Evolutionary conservation across 2,329 filamentous ascomycete genomes (phyloP).

Genomic region (Ophiocordyceps camponoti-floridani): DNA sequence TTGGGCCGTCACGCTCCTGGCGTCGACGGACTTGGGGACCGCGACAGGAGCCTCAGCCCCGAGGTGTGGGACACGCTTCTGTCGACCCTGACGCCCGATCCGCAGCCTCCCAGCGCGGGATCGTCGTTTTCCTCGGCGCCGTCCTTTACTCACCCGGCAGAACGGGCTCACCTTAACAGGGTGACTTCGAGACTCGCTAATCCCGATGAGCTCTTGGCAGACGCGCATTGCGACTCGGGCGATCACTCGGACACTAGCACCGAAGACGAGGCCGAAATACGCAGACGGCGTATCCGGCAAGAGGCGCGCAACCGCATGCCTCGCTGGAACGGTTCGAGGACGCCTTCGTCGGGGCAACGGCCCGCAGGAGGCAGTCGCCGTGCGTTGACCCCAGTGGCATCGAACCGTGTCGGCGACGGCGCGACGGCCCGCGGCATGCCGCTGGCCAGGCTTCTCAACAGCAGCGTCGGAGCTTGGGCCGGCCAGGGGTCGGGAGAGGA

Average conservation of each 20-base stretch:
- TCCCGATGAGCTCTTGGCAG: slow-evolving; percentile 14
- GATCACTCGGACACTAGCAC: slow-evolving; percentile 39
- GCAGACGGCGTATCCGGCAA: background rate
- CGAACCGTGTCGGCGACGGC: no score
- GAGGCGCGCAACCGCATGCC: background rate
- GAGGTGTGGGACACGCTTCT: slow-evolving; percentile 69
- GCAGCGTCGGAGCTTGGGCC: background rate
- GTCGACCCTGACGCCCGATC: slow-evolving; percentile 64
- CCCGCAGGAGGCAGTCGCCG: no score
- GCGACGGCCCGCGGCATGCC: background rate
- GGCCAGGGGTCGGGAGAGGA: background rate
- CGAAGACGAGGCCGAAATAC: slow-evolving; percentile 26
- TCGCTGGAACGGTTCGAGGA: background rate
- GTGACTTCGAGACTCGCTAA: slow-evolving; percentile 14
- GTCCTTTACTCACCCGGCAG: slow-evolving; percentile 19
- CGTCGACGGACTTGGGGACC: slow-evolving; percentile 65
- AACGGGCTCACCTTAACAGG: slow-evolving; percentile 16
- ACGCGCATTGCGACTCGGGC: slow-evolving; percentile 31
- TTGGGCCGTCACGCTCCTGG: slow-evolving; percentile 2
- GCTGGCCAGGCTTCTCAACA: background rate
- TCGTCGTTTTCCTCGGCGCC: slow-evolving; percentile 62
- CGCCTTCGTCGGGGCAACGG: no score
- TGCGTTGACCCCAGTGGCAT: no score
- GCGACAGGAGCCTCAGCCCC: slow-evolving; percentile 65
- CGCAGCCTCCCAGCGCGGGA: slow-evolving; percentile 58